Conservation (phyloP, 2,329 filamentous ascomycete species). For the Xylariaceae sp. region DNA sequence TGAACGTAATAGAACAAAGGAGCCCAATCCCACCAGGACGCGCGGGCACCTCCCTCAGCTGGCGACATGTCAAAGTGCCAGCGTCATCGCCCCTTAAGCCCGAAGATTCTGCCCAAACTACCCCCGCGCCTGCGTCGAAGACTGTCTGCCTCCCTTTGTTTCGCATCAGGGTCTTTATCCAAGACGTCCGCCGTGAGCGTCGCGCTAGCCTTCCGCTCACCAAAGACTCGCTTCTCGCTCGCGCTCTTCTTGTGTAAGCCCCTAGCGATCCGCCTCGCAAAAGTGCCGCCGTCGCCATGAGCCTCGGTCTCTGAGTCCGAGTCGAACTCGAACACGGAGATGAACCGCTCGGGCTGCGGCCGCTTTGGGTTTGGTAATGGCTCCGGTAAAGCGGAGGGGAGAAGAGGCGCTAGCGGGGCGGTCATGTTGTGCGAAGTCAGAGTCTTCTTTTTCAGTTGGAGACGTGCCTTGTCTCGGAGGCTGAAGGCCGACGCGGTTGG, state of each 20-base stretch:
- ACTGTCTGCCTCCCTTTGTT: conserved; percentile 1
- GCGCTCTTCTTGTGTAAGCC: conserved; percentile 39
- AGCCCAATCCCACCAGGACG: not conserved
- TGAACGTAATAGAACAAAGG: not conserved
- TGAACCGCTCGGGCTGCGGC: conserved; percentile 26
- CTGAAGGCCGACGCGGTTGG: conserved; percentile 26
- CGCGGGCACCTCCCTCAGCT: not conserved
- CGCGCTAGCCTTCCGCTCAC: conserved; percentile 13
- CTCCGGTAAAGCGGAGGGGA: conserved; percentile 21
- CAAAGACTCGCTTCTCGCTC: conserved; percentile 25
- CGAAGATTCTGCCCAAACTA: conserved; percentile 30
- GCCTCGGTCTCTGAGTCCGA: conserved; percentile 39
- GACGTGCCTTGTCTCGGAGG: conserved; percentile 23
- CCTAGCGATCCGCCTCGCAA: conserved; percentile 41
- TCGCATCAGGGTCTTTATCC: not conserved
- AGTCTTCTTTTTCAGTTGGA: conserved; percentile 1
- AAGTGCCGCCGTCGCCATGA: conserved; percentile 24
- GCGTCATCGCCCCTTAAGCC: conserved; percentile 23
- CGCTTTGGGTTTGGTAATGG: conserved; percentile 21
- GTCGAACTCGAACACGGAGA: conserved; percentile 49
- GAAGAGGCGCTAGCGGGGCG: conserved; percentile 23
- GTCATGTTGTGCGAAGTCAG: conserved; percentile 14
- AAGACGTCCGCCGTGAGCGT: not conserved
- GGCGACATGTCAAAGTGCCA: not conserved
- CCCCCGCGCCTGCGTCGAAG: conserved; percentile 27